Conservation (phyloP, 1,284 basidiomycete genomes). For the Exobasidium cylindrosporum region DNA sequence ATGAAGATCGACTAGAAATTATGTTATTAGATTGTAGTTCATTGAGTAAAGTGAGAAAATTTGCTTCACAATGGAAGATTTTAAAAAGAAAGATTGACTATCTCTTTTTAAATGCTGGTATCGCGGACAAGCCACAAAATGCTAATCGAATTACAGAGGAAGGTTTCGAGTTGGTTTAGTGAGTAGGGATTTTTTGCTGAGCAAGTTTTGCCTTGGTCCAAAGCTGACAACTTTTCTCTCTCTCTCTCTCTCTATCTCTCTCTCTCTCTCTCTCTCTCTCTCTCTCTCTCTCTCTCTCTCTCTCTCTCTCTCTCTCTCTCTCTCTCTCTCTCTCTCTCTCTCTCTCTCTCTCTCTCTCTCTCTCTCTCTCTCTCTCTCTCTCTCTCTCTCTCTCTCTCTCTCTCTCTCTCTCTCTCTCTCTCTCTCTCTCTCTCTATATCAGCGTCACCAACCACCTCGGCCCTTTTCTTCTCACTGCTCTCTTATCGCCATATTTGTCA, state of each 20-base stretch:
- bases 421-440: too few species aligned
- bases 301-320: too few species aligned
- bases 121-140: not conserved
- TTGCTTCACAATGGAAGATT: not conserved
- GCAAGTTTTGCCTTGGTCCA: not conserved
- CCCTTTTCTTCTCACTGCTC: not conserved
- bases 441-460: constrained; percentile 6
- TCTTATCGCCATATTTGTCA: constrained; percentile 1
- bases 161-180: constrained; percentile 2
- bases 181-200: not conserved
- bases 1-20: not conserved
- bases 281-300: too few species aligned
- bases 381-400: too few species aligned
- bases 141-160: constrained; percentile 5
- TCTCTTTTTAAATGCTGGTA: constrained; percentile 10
- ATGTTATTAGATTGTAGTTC: not conserved
- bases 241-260: too few species aligned
- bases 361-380: too few species aligned
- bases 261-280: too few species aligned
- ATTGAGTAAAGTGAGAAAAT: not conserved
- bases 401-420: too few species aligned
- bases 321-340: too few species aligned
- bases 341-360: too few species aligned
- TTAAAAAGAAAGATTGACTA: constrained; percentile 1
- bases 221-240: too few species aligned